Conservation (phyloP, 148 eudicot genomes). For the Pharnaceum exiguum region DNA sequence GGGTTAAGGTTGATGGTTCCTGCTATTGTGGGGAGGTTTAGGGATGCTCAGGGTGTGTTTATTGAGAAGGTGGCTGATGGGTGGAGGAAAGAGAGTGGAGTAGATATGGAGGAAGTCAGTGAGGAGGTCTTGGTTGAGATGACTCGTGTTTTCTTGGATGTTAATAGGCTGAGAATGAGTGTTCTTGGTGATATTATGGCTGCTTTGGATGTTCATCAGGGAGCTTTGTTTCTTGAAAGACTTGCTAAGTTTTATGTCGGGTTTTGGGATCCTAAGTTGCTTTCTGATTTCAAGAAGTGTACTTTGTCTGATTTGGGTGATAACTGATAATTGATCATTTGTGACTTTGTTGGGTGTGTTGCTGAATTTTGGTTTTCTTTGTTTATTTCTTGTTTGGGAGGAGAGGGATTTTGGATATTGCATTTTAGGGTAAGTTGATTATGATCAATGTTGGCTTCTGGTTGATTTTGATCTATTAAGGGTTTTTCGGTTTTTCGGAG, state of each 20-base stretch:
- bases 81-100: conserved; percentile 26
- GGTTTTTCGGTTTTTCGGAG: background rate
- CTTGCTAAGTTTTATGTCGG: conserved; percentile 79
- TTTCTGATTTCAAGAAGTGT: conserved; percentile 36
- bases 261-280: conserved; percentile 45
- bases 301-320: too few relatives aligned
- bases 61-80: conserved; percentile 37
- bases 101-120: conserved; percentile 22
- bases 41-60: conserved; percentile 50
- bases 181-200: conserved; percentile 66
- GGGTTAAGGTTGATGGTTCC: conserved; percentile 86
- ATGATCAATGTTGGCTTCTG: too few relatives aligned
- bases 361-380: background rate
- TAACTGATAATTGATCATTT: too few relatives aligned
- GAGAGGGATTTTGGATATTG: background rate
- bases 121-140: conserved; percentile 59
- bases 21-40: conserved; percentile 38
- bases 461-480: background rate
- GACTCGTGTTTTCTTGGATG: conserved; percentile 67
- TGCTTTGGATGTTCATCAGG: conserved; percentile 58
- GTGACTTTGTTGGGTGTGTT: conserved; percentile 15
- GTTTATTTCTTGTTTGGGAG: background rate
- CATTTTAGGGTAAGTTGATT: conserved; percentile 5
- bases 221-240: conserved; percentile 63
- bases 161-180: conserved; percentile 70